These are phyloP conservation scores for Helotiales sp. DNA, from an alignment of 2,329 filamentous ascomycete species.

Conservation along the genomic window DNA sequence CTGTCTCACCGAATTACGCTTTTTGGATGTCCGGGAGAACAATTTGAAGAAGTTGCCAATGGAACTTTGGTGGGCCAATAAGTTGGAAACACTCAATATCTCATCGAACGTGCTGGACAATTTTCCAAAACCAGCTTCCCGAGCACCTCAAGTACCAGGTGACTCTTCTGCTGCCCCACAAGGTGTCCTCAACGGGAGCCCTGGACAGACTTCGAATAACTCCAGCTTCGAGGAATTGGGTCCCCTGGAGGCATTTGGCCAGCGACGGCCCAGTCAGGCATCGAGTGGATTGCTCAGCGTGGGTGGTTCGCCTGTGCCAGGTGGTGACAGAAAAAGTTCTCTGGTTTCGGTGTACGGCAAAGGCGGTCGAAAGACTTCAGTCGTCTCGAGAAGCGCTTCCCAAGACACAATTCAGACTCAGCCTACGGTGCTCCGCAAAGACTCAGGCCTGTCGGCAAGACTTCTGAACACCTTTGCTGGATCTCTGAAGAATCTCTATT, in stretches of 20 bases:
- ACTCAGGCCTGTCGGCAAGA: conserved; percentile 82
- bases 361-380: conserved; percentile 82
- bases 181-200: conserved; percentile 25
- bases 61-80: conserved; percentile 95
- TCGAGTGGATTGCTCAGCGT: conserved; percentile 78
- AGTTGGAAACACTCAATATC: conserved; percentile 88
- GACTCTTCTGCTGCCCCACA: conserved; percentile 44
- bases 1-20: conserved; percentile 80
- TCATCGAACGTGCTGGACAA: conserved; percentile 91
- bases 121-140: conserved; percentile 85
- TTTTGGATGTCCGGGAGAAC: conserved; percentile 90
- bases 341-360: conserved; percentile 81
- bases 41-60: conserved; percentile 87
- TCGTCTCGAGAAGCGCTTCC: conserved; percentile 70
- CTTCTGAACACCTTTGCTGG: conserved; percentile 86
- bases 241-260: conserved; percentile 63
- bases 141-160: conserved; percentile 65
- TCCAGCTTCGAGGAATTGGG: conserved; percentile 81
- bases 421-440: conserved; percentile 70
- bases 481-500: conserved; percentile 80
- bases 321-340: conserved; percentile 76
- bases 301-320: conserved; percentile 71
- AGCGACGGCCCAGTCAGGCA: conserved; percentile 81
- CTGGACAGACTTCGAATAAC: conserved; percentile 54
- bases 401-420: conserved; percentile 48